Conservation (phyloP, 2,329 filamentous ascomycete genomes). For the Phyllosticta capitalensis region DNA sequence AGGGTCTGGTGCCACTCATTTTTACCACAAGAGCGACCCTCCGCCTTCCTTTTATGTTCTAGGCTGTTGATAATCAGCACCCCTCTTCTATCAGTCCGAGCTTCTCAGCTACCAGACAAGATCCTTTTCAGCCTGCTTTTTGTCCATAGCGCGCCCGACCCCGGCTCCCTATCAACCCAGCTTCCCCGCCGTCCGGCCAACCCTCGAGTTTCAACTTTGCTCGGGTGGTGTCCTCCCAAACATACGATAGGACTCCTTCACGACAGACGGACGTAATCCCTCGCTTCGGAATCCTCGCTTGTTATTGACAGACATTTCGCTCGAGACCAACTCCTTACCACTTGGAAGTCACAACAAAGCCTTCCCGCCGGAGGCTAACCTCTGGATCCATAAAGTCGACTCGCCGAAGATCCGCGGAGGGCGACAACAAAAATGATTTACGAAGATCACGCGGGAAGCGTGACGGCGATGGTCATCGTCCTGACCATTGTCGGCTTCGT, state of each 20-base stretch:
- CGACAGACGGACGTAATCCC: background rate
- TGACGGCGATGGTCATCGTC: conserved; percentile 16
- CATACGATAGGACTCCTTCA: background rate
- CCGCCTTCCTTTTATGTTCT: background rate
- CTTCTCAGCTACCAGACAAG: background rate
- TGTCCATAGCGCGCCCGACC: background rate
- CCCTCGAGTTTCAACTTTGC: background rate
- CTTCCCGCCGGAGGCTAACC: background rate
- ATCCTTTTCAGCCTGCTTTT: background rate
- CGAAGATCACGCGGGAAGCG: conserved; percentile 13
- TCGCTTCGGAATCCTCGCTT: background rate
- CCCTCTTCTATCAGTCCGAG: background rate
- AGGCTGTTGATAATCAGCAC: background rate
- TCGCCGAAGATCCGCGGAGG: background rate
- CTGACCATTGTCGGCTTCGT: conserved; percentile 14
- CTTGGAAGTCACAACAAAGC: background rate
- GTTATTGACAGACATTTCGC: background rate
- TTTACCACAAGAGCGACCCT: background rate
- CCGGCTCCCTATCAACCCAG: background rate
- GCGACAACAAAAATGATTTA: background rate
- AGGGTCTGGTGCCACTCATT: background rate
- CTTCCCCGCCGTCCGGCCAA: background rate
- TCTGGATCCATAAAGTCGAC: background rate
- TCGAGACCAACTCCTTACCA: background rate
- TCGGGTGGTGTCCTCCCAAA: background rate